Evolutionary conservation across 768 basidiomycete genomes (phyloP), one percentile per base, ranked within the genome.

Genomic region (Boletus eberwhitei): DNA sequence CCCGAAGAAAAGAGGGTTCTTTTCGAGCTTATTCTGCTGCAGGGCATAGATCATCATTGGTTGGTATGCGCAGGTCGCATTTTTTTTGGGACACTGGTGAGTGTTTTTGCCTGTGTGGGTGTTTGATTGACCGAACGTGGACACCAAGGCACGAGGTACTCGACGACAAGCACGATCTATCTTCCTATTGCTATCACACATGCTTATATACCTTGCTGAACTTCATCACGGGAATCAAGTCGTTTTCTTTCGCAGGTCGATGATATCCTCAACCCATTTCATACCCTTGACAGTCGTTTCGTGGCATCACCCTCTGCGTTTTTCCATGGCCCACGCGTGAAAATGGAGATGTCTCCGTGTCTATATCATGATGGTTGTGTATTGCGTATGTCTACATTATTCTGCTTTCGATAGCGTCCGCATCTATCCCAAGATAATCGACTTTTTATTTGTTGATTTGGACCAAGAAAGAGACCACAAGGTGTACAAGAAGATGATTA

Each of bases 1-100:
- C 26, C 81, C 81, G 55, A 83, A 80, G 53, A 78, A 80, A 66
- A 77, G 79, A 70, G 80, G 75, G 56, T 82, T 86, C 21, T 76
- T 90, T 66, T 86, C 81, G 73, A 75, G 75, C 57, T 73, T 83
- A 40, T 71, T 90, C 53, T 91, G 88, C 71, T 91, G 88, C 69
- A 80, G 83, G 62, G 82, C 78, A 75, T 88, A 58, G 57, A 72
- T 24, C 51, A 55, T 50, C 51, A 49, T 59, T 62, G 64, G 72
- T 56, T 61, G 59, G 46, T 53, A 53, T 55, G 66, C 66, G 68
- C 64, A 21, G 69, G 68, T 38, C 68, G 67, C 68, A 69, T 43
- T 41, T 58, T 64, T 34, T 57, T 48, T 50, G 57, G 69, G 58
- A 59, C 54, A 52, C 59, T 60, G 62, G 67, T 67, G 26, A 58